Conservation (phyloP, 129 eudicot genomes). For the Tanacetum coccineum region DNA sequence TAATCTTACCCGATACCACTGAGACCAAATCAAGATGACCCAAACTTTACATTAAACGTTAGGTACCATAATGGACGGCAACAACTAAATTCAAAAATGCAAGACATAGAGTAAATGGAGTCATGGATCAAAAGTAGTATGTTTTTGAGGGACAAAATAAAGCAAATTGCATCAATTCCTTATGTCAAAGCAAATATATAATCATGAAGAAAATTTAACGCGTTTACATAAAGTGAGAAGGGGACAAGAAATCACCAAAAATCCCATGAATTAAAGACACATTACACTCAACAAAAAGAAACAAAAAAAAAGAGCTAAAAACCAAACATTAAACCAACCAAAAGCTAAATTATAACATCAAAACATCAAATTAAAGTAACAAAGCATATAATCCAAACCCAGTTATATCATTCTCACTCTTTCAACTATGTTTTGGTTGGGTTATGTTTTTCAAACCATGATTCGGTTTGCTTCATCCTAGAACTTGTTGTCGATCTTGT, state of each 20-base stretch:
- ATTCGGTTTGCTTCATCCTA: conserved; percentile 7
- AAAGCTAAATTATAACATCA: conserved; percentile 32
- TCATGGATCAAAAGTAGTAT: background rate
- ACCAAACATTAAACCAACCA: conserved; percentile 26
- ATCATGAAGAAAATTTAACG: conserved; percentile 24
- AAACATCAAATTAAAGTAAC: conserved; percentile 22
- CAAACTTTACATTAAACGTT: too few relatives aligned
- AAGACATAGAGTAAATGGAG: background rate
- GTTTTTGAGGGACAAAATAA: background rate
- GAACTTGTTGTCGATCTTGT: conserved; percentile 1
- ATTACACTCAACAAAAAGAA: conserved; percentile 23
- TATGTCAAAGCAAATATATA: conserved; percentile 14
- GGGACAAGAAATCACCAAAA: conserved; percentile 37
- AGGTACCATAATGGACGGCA: background rate
- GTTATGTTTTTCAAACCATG: conserved; percentile 22
- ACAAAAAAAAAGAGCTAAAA: background rate
- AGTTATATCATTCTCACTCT: conserved; percentile 9
- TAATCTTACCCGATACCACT: too few relatives aligned
- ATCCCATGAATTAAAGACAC: conserved; percentile 26
- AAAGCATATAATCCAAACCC: conserved; percentile 24
- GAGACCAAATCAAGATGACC: too few relatives aligned
- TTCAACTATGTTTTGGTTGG: conserved; percentile 21
- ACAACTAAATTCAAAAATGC: background rate
- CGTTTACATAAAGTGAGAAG: conserved; percentile 32
- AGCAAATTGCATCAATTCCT: conserved; percentile 17